Evolutionary conservation across 495 filamentous ascomycete species (phyloP).

Genomic region (Trichoderma reesei): DNA sequence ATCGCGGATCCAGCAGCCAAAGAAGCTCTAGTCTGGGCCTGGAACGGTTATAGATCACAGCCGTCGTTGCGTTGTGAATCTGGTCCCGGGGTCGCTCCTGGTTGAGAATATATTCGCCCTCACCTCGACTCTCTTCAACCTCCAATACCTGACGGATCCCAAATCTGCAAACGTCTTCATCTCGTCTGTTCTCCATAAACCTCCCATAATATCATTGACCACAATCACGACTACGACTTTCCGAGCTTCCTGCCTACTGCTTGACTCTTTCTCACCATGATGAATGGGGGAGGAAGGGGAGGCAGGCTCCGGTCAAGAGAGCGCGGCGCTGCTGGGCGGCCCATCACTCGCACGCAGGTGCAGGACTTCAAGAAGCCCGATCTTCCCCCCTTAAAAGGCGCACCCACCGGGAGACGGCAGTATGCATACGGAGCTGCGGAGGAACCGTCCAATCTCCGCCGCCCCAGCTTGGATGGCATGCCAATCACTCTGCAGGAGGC

Average conservation of each 20-base stretch:
- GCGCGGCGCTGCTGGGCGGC: neutral
- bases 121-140: neutral
- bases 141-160: neutral
- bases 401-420: neutral
- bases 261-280: neutral
- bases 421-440: conserved; percentile 3
- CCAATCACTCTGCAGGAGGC: neutral
- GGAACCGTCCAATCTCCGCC: neutral
- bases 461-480: neutral
- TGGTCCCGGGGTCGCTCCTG: neutral
- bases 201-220: neutral
- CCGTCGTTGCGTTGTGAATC: neutral
- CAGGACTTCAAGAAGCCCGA: conserved; percentile 2
- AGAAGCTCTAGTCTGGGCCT: neutral
- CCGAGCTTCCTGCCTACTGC: neutral
- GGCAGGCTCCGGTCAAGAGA: neutral
- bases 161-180: neutral
- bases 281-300: neutral
- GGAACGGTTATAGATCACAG: neutral
- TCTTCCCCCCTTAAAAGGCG: neutral
- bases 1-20: neutral
- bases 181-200: neutral
- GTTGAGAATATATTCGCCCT: neutral
- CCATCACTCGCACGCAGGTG: neutral
- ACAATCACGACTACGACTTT: neutral